Base-by-base conservation (phyloP, 2,329 filamentous ascomycete species). In the Alternaria sp. region DNA sequence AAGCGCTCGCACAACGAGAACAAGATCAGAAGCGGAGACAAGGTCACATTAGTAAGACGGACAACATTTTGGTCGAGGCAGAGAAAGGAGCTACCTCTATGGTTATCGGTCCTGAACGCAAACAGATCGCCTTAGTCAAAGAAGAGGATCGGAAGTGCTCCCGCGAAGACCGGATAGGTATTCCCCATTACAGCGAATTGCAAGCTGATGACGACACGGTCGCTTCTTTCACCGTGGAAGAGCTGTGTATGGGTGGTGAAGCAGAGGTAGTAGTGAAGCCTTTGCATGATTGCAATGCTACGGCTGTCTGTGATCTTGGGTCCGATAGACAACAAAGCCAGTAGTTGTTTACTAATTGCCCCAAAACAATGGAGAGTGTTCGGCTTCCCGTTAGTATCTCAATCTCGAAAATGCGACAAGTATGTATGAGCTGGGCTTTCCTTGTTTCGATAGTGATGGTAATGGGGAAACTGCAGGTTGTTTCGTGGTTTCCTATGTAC, bases 111-210 rank as follows among this genome's bases (percentile, higher is more conserved):
- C 62, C 63, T 9, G 69, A 60, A 37, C 65, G 68, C 11, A 71
- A 71, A 37, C 65, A 62, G 17, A 61, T 61, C 28, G 55, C 60
- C 5, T 67, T 71, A 37, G 56, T 73, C 5, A 56, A 67, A 31
- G 66, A 69, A n/a, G 60, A 69, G 36, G 68, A 72, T 37, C 31
- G 57, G 21, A 61, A 66, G 37, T 63, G 37, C 28, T 46, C 62
- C 17, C 37, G 60, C 10, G 65, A 69, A 41, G 67, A 65, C 31
- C 53, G 54, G 28, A 62, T 56, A 13, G 69, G 66, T 6, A 73
- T 69, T 6, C 62, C 63, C 24, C 71, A 73, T 52, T 54, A 62
- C 29, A 70, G 71, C 54, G 66, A 70, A 45, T 29, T 69, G 33
- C 53, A 60, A 6, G 48, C 56, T 6, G 68, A 64, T 8, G 66